Percentiles rank a stretch among this genome's conserved stretches.
phyloP scores from a whole-genome alignment of 805 yeast genomes.

The Priceomyces haplophilus region DNA sequence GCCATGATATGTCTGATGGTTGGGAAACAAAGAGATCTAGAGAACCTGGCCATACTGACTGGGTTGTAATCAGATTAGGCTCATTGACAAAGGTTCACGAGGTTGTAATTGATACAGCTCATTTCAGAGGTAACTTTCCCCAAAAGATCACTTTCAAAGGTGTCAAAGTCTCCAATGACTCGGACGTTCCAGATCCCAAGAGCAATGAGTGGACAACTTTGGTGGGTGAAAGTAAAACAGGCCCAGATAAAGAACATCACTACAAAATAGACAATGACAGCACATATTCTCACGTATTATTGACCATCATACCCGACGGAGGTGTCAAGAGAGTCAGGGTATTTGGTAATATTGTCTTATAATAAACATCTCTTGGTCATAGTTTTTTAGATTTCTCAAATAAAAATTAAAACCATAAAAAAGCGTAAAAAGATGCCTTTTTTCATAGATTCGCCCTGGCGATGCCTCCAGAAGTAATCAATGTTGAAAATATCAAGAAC shows the following conservation, averaged over 20 bases:
- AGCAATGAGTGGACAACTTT: constrained; percentile 57
- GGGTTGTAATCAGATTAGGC: constrained; percentile 85
- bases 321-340: constrained; percentile 91
- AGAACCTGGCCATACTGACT: constrained; percentile 78
- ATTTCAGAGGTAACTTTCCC: constrained; percentile 93
- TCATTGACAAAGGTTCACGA: constrained; percentile 53
- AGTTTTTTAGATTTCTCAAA: background rate
- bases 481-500: background rate
- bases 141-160: constrained; percentile 74
- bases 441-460: too few species aligned
- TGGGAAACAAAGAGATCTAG: constrained; percentile 97
- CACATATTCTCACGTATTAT: constrained; percentile 65
- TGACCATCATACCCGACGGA: constrained; percentile 92
- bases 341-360: constrained; percentile 50
- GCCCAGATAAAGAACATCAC: constrained; percentile 79
- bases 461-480: constrained; percentile 1
- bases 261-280: constrained; percentile 33
- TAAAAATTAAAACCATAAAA: background rate
- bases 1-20: constrained; percentile 95
- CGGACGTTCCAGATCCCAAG: constrained; percentile 40
- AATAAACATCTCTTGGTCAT: background rate
- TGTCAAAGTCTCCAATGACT: constrained; percentile 27
- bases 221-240: constrained; percentile 68
- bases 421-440: too few species aligned
- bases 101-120: constrained; percentile 85